These are phyloP conservation scores for Lepidium didymum DNA, from an alignment of 345 rosid species.

Conservation along the genomic window DNA sequence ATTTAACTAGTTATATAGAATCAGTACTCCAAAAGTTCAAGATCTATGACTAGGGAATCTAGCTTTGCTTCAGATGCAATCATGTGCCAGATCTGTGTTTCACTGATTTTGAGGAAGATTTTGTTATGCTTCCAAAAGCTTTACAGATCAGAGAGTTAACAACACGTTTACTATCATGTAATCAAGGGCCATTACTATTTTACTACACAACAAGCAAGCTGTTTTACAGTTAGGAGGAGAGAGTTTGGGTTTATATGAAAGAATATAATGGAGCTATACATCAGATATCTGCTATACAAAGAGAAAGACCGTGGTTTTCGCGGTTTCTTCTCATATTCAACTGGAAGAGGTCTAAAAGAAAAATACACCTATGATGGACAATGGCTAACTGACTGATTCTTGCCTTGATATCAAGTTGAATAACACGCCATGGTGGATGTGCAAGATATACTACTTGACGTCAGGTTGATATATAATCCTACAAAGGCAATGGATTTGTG, in stretches of 20 bases:
- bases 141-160: not conserved
- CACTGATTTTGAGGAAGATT: constrained; percentile 8
- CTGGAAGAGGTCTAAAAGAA: not conserved
- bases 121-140: constrained; percentile 11
- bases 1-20: constrained; percentile 1
- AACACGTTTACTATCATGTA: constrained; percentile 1
- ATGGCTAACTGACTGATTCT: not conserved
- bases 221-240: constrained; percentile 4
- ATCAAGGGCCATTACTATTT: constrained; percentile 5
- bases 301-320: not conserved
- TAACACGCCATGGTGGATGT: constrained; percentile 6
- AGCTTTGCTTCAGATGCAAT: constrained; percentile 30
- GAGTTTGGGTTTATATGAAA: constrained; percentile 4
- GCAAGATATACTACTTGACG: constrained; percentile 3
- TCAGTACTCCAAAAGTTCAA: constrained; percentile 5
- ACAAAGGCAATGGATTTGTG: constrained; percentile 1
- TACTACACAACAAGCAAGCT: constrained; percentile 12
- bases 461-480: constrained; percentile 11
- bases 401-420: not conserved
- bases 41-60: constrained; percentile 20
- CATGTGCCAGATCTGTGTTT: constrained; percentile 11
- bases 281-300: constrained; percentile 13
- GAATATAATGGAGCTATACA: constrained; percentile 24
- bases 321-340: constrained; percentile 4
- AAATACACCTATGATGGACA: not conserved